Percentiles rank a stretch among this genome's conserved stretches.
These are phyloP conservation scores for Penicillium crystallinum DNA, from an alignment of 495 filamentous ascomycete genomes.

Conservation along the genomic window DNA sequence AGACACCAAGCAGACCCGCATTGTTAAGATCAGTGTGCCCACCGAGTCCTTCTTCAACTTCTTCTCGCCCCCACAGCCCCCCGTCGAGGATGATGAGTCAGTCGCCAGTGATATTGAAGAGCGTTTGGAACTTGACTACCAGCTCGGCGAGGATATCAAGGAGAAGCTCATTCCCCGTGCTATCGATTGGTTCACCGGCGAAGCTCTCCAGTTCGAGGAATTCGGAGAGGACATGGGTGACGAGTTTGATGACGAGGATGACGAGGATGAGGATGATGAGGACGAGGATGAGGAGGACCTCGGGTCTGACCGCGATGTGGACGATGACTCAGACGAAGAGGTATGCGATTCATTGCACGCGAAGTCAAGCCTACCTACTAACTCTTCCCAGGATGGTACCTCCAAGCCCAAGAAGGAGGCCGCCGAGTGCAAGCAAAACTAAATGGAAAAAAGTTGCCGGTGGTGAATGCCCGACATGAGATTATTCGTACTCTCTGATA, in stretches of 20 bases:
- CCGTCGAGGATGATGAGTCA: constrained; percentile 68
- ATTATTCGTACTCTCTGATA: constrained; percentile 22
- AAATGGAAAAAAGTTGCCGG: constrained; percentile 21
- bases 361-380: constrained; percentile 17
- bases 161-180: constrained; percentile 99
- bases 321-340: constrained; percentile 83
- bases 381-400: constrained; percentile 68
- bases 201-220: constrained; percentile 96
- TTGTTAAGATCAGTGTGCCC: constrained; percentile 98
- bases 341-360: constrained; percentile 45
- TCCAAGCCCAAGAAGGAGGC: constrained; percentile 98
- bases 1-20: constrained; percentile 98
- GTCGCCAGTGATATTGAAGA: constrained; percentile 89
- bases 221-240: constrained; percentile 81
- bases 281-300: constrained; percentile 75
- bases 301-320: constrained; percentile 45
- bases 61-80: constrained; percentile 91
- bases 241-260: constrained; percentile 82
- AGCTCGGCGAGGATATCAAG: constrained; percentile 99
- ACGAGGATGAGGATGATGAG: constrained; percentile 86
- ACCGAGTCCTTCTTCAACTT: constrained; percentile 99
- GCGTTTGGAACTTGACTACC: constrained; percentile 96
- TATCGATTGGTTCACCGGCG: constrained; percentile 99
- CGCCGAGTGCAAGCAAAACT: constrained; percentile 99
- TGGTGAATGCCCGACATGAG: constrained; percentile 18